phyloP scores from a whole-genome alignment of 768 basidiomycete genomes.

The Lactifluus rugatus region DNA sequence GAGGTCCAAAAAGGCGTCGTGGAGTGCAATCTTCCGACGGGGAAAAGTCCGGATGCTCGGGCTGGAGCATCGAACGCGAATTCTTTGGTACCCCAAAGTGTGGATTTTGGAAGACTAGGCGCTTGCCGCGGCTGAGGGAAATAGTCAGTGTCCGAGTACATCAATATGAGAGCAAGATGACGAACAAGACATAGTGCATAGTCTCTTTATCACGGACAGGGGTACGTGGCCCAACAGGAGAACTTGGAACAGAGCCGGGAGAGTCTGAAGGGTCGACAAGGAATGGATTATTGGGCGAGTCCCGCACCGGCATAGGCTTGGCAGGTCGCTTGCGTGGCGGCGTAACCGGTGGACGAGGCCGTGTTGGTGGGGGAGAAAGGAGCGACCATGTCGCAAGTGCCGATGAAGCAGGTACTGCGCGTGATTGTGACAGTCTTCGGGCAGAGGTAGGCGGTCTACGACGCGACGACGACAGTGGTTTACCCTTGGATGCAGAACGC shows the following conservation, averaged over 20 bases:
- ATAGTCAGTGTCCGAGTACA: not conserved
- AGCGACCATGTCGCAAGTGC: constrained; percentile 12
- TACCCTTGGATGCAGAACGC: constrained; percentile 7
- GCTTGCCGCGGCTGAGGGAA: constrained; percentile 16
- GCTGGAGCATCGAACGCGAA: constrained; percentile 13
- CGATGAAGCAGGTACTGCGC: constrained; percentile 13
- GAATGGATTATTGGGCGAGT: constrained; percentile 21
- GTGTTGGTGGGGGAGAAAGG: constrained; percentile 18
- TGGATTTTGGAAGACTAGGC: constrained; percentile 17
- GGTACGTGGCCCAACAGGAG: constrained; percentile 17
- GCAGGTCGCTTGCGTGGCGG: constrained; percentile 11
- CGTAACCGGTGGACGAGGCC: constrained; percentile 14
- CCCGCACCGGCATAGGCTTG: constrained; percentile 18
- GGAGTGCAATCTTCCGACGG: constrained; percentile 19
- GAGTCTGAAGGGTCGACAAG: constrained; percentile 12
- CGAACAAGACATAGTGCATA: constrained; percentile 20
- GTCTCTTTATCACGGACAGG: constrained; percentile 15
- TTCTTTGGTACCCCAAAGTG: constrained; percentile 12
- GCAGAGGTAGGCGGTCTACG: constrained; percentile 12
- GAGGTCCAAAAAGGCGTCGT: constrained; percentile 15
- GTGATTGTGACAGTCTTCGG: constrained; percentile 16
- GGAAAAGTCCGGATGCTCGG: constrained; percentile 19
- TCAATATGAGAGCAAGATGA: not conserved
- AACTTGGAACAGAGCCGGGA: constrained; percentile 15
- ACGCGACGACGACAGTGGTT: constrained; percentile 10